Percentiles rank a stretch among this genome's conserved stretches.
Conservation (phyloP, 2,329 filamentous ascomycete genomes). For the Ophiostoma sp. region DNA sequence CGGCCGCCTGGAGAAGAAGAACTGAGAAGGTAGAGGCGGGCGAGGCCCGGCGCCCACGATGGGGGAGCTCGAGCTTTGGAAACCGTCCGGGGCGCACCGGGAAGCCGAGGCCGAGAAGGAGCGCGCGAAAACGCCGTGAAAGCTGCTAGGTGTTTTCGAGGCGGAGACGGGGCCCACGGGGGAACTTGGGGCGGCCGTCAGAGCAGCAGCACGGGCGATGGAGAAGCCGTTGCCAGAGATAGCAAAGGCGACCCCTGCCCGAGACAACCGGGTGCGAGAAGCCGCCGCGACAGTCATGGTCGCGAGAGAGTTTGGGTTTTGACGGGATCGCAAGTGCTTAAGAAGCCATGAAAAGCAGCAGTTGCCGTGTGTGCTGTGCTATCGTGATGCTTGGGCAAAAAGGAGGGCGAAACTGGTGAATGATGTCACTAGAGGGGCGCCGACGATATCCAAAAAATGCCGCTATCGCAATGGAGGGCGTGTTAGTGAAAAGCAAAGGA, state of each 20-base stretch:
- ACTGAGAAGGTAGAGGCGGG: constrained; percentile 11
- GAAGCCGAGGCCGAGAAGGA: constrained; percentile 17
- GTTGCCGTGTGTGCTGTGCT: neutral
- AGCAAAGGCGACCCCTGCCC: constrained; percentile 12
- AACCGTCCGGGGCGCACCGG: neutral
- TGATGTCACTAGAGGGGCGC: constrained; percentile 21
- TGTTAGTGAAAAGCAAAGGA: constrained; percentile 14
- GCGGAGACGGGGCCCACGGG: neutral
- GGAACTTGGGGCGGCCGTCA: neutral
- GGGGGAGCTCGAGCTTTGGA: neutral
- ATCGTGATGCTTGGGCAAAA: neutral
- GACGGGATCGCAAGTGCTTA: neutral
- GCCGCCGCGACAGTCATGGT: constrained; percentile 20
- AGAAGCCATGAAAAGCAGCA: neutral
- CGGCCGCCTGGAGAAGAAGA: constrained; percentile 16
- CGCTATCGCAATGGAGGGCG: constrained; percentile 15
- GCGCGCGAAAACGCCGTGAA: neutral
- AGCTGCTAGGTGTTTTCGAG: neutral
- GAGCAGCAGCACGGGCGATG: neutral
- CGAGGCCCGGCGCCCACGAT: neutral
- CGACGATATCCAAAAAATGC: constrained; percentile 11
- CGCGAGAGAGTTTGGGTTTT: neutral
- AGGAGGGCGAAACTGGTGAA: neutral
- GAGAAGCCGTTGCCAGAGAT: neutral
- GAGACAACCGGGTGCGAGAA: constrained; percentile 15